Evolutionary conservation across 2,329 filamentous ascomycete species (phyloP).

Genomic region (Aspergillus sp.): DNA sequence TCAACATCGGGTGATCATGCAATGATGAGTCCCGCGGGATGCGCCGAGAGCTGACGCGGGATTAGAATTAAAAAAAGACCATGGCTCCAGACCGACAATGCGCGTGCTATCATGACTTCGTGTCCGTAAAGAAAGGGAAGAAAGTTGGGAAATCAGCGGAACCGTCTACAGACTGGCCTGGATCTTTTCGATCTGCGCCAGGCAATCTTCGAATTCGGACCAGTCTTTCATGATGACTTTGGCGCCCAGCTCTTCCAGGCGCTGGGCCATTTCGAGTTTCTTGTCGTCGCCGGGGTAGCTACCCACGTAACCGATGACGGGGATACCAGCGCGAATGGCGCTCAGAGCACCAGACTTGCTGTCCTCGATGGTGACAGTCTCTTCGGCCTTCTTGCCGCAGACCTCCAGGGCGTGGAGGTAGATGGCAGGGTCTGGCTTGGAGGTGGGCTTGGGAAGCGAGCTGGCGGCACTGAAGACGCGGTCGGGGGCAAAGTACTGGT

Average conservation of each 20-base stretch:
- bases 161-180: constrained; percentile 10
- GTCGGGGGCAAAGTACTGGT: constrained; percentile 73
- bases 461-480: constrained; percentile 80
- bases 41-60: not conserved
- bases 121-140: constrained; percentile 13
- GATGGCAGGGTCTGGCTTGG: constrained; percentile 87
- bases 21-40: not conserved
- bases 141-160: not conserved
- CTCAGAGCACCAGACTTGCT: constrained; percentile 80
- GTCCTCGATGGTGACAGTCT: constrained; percentile 83
- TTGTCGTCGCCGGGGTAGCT: constrained; percentile 63
- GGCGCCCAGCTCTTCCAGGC: constrained; percentile 61
- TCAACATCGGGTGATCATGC: not conserved
- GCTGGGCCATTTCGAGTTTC: constrained; percentile 63
- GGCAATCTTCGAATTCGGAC: constrained; percentile 43
- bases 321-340: constrained; percentile 73
- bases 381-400: constrained; percentile 66
- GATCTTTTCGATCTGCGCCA: constrained; percentile 41
- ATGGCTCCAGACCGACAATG: constrained; percentile 8
- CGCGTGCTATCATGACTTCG: constrained; percentile 34
- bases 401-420: constrained; percentile 75
- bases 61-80: constrained; percentile 3
- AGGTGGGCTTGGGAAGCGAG: constrained; percentile 73
- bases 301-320: constrained; percentile 80
- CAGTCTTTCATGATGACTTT: constrained; percentile 57